Evolutionary conservation across 108 stramenopile genomes (phyloP), one percentile per base, ranked within the genome.

Genomic region (Fistulifera solaris): DNA sequence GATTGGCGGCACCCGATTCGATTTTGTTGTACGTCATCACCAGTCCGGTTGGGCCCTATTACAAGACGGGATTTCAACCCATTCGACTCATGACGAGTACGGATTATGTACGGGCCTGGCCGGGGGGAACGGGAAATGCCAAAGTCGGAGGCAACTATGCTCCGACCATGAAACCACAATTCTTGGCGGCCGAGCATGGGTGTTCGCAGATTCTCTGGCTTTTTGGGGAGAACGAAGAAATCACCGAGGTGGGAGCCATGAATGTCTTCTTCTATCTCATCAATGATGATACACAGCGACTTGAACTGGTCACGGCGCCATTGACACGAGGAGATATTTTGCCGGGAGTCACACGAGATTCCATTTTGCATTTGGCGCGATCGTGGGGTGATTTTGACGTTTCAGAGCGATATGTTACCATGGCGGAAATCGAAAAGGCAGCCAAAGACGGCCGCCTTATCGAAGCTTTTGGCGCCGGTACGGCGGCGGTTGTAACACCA

Each of bases 111-210:
- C 88, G 98, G 28, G 96, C 98, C 14, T 96, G 96, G 3, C 98
- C 98, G 7, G 69, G 68, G 50, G 98, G 98, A 41, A 96, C 97
- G 3, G 98, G 98, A 24, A 62, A 63, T 49, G 95, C 93, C 49
- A 99, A 99, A 79, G 93, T 95, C 6, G 98, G 96, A 3, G 98
- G 98, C 1, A 99, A 99, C 67, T 99, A 99, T 74, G 98, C 96
- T 11, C 94, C 98, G 4, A 96, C 97, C 61, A 67, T 99, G 52
- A 64, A 96, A 40, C 98, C 98, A 3, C 96, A 97, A 66, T 85
- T 89, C 78, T 46, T 81, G 62, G 87, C 86, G 38, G 96, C 96
- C 70, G 87, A 97, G 78, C 81, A 83, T 62, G 98, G 98, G 41
- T 99, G 67, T 59, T 96, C 95, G 27, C 93, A 97, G 62, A 91